Conservation (phyloP, 2,329 filamentous ascomycete species). For the Tolypocladium endophyticum region DNA sequence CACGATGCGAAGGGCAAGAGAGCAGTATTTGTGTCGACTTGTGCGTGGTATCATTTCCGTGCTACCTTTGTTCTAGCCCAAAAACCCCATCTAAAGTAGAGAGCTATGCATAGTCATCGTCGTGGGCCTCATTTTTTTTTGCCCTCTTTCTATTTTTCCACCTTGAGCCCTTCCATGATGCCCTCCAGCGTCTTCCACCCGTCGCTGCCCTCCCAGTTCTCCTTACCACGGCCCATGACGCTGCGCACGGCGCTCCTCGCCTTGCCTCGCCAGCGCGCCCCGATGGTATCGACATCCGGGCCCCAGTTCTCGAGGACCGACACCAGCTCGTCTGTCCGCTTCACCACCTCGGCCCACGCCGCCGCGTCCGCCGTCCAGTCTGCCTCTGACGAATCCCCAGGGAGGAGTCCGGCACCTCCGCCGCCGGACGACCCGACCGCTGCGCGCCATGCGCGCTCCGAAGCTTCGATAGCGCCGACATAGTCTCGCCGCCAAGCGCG, state of each 20-base stretch:
- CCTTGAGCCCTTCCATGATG: constrained; percentile 44
- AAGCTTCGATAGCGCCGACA: constrained; percentile 63
- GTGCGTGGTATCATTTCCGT: not conserved
- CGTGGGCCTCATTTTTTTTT: not conserved
- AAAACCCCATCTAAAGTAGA: not conserved
- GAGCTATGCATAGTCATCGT: not conserved
- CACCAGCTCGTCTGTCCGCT: constrained; percentile 71
- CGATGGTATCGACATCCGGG: constrained; percentile 53
- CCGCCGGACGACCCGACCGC: constrained; percentile 42
- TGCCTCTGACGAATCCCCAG: constrained; percentile 14
- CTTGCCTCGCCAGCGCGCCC: constrained; percentile 79
- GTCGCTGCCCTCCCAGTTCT: constrained; percentile 67
- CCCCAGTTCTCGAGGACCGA: constrained; percentile 76
- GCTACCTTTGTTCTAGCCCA: not conserved
- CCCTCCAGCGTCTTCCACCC: constrained; percentile 54
- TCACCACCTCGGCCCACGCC: constrained; percentile 63
- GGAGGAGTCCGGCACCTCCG: constrained; percentile 32
- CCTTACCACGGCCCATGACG: constrained; percentile 72
- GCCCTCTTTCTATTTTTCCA: constrained; percentile 4
- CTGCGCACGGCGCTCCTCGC: constrained; percentile 74
- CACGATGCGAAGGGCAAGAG: not conserved
- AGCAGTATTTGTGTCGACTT: not conserved
- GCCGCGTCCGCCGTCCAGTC: constrained; percentile 42
- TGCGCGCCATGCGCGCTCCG: constrained; percentile 84
- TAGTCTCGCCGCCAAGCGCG: constrained; percentile 65